Base-by-base conservation (phyloP, 441 rosid species). In the Lepidium campestre region DNA sequence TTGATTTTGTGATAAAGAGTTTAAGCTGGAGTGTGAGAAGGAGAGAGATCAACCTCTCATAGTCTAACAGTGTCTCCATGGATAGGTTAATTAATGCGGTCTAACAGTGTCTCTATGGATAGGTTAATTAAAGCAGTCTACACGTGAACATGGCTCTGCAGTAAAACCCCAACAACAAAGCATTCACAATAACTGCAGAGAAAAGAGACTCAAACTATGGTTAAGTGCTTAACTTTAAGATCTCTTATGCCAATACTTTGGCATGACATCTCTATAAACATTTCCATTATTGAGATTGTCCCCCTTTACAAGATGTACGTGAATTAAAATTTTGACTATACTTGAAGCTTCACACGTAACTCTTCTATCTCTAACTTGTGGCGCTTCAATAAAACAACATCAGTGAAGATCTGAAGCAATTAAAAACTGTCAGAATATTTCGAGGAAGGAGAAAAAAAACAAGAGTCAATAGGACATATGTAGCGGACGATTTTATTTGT, bases 121-220 rank as follows among this genome's bases (percentile, higher is more conserved):
- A 57, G 99, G 98, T 74, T 90, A 92, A 79, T 95, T 95, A 79
- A 85, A 88, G 80, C 99, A 95, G 50, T 92, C 98, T 78, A 83
- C 90, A 80, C 99, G 92, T 50, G 96, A 87, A 57, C 99, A 95
- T 13, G 99, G 98, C 74, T 92, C 99, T 87, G 78, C 99, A 95
- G 68, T 95, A 95, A 95, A 14, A 95, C 95, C 32, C 99, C 98
- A 69, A 98, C 98, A 79, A 98, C 99, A 81, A 95, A 95, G 71
- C 99, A 95, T 83, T 95, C 99, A 65, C 99, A 95, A 68, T 95
- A 95, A 70, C 99, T 95, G 80, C 83, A 65, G 49, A 67, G 7
- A 70, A 29, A 60, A 48, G 37, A 52, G 4, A 64, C 46, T 73
- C 73, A 73, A 37, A 50, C n/a, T n/a, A n/a, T n/a, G n/a, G n/a